Evolutionary conservation across 2,329 filamentous ascomycete species (phyloP).

Genomic region (Rhynchosporium agropyri): DNA sequence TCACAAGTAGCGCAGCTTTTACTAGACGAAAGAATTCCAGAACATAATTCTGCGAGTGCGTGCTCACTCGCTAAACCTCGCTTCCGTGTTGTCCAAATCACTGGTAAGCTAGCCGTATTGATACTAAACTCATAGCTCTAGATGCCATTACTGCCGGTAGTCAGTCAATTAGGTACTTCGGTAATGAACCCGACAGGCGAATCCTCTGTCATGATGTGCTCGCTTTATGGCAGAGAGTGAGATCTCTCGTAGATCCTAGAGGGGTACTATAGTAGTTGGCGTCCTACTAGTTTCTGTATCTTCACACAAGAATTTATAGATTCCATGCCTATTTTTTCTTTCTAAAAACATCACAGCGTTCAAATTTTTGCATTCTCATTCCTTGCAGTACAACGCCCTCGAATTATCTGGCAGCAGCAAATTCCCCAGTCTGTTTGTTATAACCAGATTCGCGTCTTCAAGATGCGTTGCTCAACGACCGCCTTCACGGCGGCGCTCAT

Average conservation of each 20-base stretch:
- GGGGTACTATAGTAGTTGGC: no score
- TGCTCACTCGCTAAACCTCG: neutral
- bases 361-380: neutral
- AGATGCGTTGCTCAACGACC: conserved; percentile 2
- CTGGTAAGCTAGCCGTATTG: conserved; percentile 1
- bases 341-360: neutral
- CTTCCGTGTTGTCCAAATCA: neutral
- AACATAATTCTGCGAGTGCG: neutral
- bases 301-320: neutral
- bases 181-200: no score
- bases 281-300: no score
- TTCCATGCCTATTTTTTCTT: neutral
- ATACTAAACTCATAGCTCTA: neutral
- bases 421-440: neutral
- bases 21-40: neutral
- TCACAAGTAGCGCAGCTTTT: conserved; percentile 10
- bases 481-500: neutral
- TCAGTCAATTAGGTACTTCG: no score
- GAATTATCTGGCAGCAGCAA: neutral
- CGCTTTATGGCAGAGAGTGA: no score
- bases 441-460: neutral
- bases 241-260: no score
- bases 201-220: no score
- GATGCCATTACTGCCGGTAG: neutral
- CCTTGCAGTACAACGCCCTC: neutral